Evolutionary conservation across 2,329 filamentous ascomycete genomes (phyloP).

Genomic region (Massarina eburnea): DNA sequence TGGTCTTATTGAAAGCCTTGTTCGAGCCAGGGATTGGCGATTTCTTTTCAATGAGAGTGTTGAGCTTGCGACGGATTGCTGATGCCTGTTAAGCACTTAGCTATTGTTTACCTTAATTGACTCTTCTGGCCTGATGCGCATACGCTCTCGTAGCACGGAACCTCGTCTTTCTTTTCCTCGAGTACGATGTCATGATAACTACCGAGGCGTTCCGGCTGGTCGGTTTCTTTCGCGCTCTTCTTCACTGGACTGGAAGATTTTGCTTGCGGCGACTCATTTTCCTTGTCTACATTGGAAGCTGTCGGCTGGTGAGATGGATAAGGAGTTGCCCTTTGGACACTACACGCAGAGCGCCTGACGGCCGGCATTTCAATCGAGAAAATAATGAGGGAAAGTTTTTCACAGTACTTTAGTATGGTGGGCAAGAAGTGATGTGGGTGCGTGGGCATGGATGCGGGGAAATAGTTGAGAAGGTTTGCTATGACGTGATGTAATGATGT

Average conservation of each 20-base stretch:
- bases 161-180: slow-evolving; percentile 16
- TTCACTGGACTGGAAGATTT: neutral
- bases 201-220: slow-evolving; percentile 7
- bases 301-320: neutral
- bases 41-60: slow-evolving; percentile 16
- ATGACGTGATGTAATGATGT: no score
- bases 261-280: slow-evolving; percentile 5
- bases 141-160: slow-evolving; percentile 19
- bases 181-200: slow-evolving; percentile 18
- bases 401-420: no score
- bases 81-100: slow-evolving; percentile 11
- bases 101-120: no score
- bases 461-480: no score
- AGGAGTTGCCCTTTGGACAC: no score
- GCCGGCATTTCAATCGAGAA: no score
- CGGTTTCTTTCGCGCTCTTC: slow-evolving; percentile 3
- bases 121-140: no score
- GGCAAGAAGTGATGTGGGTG: no score
- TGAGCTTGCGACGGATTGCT: slow-evolving; percentile 17
- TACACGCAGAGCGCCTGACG: no score
- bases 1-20: slow-evolving; percentile 17
- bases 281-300: neutral
- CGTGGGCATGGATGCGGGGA: no score
- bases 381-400: no score
- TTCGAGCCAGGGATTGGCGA: slow-evolving; percentile 12